phyloP scores from a whole-genome alignment of 2,329 filamentous ascomycete genomes.

The Elsinoe perseae region DNA sequence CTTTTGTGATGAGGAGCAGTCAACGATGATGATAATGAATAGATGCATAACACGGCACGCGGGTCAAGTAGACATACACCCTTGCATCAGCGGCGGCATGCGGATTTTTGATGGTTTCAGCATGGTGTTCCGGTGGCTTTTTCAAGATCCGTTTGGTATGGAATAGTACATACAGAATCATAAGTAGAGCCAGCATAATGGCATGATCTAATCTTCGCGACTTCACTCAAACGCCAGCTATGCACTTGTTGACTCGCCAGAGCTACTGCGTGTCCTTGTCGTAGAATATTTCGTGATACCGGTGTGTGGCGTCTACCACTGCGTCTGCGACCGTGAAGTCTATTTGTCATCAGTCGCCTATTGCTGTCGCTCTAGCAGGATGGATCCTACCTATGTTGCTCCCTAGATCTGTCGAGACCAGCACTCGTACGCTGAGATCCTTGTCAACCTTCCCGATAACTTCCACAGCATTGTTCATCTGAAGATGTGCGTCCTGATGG shows the following conservation, averaged over 20 bases:
- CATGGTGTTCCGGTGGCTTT: slow-evolving; percentile 1
- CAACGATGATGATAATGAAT: not conserved
- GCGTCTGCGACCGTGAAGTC: slow-evolving; percentile 69
- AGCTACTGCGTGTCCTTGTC: slow-evolving; percentile 32
- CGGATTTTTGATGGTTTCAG: not conserved
- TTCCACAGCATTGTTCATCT: slow-evolving; percentile 62
- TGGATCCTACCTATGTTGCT: slow-evolving; percentile 55
- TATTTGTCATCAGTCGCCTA: slow-evolving; percentile 32
- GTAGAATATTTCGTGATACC: slow-evolving; percentile 74
- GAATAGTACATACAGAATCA: slow-evolving; percentile 12
- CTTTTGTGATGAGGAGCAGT: not conserved
- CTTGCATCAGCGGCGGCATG: not conserved
- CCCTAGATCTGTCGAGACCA: slow-evolving; percentile 63
- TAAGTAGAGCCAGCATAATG: slow-evolving; percentile 5
- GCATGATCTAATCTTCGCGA: not conserved
- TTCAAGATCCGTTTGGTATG: not conserved
- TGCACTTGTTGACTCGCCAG: not conserved
- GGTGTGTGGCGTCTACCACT: slow-evolving; percentile 80
- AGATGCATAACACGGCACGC: slow-evolving; percentile 1
- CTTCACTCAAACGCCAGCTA: not conserved
- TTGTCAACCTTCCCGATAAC: slow-evolving; percentile 72
- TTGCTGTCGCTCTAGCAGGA: not conserved
- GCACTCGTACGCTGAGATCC: slow-evolving; percentile 63
- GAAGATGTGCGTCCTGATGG: slow-evolving; percentile 60
- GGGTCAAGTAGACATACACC: not conserved